Base-by-base conservation (phyloP, 768 basidiomycete genomes). In the Cystobasidium tubakii region DNA sequence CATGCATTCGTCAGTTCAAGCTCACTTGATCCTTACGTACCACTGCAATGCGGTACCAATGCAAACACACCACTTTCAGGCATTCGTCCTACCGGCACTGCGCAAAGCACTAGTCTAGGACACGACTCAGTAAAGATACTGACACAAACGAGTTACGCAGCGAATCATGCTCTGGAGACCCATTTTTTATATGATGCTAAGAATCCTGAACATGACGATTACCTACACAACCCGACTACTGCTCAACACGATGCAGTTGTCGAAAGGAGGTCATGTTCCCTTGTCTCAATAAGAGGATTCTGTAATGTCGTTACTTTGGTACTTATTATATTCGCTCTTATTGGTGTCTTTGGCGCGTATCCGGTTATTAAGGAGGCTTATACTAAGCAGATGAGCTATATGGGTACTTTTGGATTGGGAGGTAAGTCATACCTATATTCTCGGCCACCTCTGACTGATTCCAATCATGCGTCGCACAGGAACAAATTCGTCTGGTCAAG, bases 221-320 rank as follows among this genome's bases (percentile, higher is more conserved):
- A 57, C 54, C 25, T 71, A 15, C 69, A 71, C 25, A 71, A 71
- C 31, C 69, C 69, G 1, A 12, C 10, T 62, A 31, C 57, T 9
- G 29, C 44, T 27, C 66, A 34, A n/a, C 69, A 71, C 36, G 69
- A 71, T 36, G 53, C 50, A 3, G 60, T 71, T 39, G 9, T 27
- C 13, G 74, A 70, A n/a, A 31, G 39, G 6, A 29, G 73, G 19
- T 6, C 43, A 19, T 74, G 74, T 36, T 44, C 29, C 27, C 25
- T 90, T 31, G 91, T 92, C 79, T 94, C 92, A 7, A 82, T 84
- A 9, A 85, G 93, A 81, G 95, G 95, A 0, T 89, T 91, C 86
- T 82, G 85, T 34, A 97, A 97, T 80, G 84, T 86, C n/a, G 83
- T 85, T 15, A 88, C 88, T 34, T 85, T 97, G 27, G 75, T 91